These are phyloP conservation scores for Aspergillus sp. DNA, from an alignment of 2,329 filamentous ascomycete species.

Conservation along the genomic window DNA sequence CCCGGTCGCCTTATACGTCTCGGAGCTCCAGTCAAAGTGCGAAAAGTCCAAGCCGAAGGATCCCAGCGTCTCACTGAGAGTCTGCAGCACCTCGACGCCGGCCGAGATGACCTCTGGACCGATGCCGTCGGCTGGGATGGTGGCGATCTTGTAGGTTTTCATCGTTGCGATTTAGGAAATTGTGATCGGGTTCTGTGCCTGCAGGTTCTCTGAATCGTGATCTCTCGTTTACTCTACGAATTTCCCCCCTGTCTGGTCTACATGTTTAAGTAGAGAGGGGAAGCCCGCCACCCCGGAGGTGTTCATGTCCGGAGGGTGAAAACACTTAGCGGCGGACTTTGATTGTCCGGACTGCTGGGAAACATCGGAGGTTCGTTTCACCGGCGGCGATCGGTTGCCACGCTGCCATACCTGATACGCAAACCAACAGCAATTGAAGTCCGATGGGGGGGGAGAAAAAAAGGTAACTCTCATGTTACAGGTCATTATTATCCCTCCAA, in stretches of 20 bases:
- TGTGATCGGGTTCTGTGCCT: no score
- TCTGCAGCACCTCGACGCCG: slow-evolving; percentile 61
- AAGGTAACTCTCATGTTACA: no score
- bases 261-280: not conserved
- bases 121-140: slow-evolving; percentile 69
- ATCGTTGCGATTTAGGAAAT: not conserved
- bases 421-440: no score
- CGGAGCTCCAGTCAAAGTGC: slow-evolving; percentile 66
- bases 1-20: slow-evolving; percentile 64
- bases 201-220: not conserved
- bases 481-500: no score
- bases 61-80: slow-evolving; percentile 43
- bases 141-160: slow-evolving; percentile 55
- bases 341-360: not conserved
- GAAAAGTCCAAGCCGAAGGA: slow-evolving; percentile 62
- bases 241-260: not conserved
- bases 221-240: not conserved
- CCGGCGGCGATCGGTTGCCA: not conserved
- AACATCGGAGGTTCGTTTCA: not conserved
- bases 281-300: not conserved
- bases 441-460: no score
- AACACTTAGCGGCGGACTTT: not conserved
- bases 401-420: not conserved
- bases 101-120: slow-evolving; percentile 67
- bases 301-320: not conserved